Conservation (phyloP, 495 filamentous ascomycete species). For the Ramalina intermedia region DNA sequence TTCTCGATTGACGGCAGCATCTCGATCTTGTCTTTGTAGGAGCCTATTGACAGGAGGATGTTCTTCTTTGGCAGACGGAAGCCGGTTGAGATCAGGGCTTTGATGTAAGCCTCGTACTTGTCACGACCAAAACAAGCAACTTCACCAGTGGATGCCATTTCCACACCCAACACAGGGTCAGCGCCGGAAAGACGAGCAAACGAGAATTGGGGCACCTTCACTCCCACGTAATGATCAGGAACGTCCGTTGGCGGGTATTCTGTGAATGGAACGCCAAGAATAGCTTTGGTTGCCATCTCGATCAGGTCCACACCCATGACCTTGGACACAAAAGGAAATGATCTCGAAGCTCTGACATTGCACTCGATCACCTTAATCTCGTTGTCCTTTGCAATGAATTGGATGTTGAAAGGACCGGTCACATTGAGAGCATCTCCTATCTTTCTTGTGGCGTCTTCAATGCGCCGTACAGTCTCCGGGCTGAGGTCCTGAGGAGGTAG, state of each 20-base stretch:
- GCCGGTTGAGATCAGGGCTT: slow-evolving; percentile 85
- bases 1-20: slow-evolving; percentile 86
- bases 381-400: slow-evolving; percentile 99
- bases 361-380: slow-evolving; percentile 99
- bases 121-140: slow-evolving; percentile 92
- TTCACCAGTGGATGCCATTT: slow-evolving; percentile 98
- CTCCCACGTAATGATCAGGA: slow-evolving; percentile 73
- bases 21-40: slow-evolving; percentile 94
- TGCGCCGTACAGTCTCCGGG: slow-evolving; percentile 72
- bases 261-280: slow-evolving; percentile 67
- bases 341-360: slow-evolving; percentile 90
- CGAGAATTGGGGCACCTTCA: slow-evolving; percentile 97
- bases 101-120: slow-evolving; percentile 95
- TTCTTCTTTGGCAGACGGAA: slow-evolving; percentile 95
- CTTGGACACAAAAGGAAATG: slow-evolving; percentile 97
- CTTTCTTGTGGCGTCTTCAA: slow-evolving; percentile 89
- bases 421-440: slow-evolving; percentile 91
- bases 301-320: slow-evolving; percentile 97
- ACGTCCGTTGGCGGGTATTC: slow-evolving; percentile 68
- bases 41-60: slow-evolving; percentile 87
- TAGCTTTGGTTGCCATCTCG: slow-evolving; percentile 97
- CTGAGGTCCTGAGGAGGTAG: slow-evolving; percentile 95
- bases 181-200: slow-evolving; percentile 94
- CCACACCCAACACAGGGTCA: slow-evolving; percentile 90
- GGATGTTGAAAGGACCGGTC: slow-evolving; percentile 95